Conservation (phyloP, 352 stramenopile genomes). For the Pythium sukuiense region DNA sequence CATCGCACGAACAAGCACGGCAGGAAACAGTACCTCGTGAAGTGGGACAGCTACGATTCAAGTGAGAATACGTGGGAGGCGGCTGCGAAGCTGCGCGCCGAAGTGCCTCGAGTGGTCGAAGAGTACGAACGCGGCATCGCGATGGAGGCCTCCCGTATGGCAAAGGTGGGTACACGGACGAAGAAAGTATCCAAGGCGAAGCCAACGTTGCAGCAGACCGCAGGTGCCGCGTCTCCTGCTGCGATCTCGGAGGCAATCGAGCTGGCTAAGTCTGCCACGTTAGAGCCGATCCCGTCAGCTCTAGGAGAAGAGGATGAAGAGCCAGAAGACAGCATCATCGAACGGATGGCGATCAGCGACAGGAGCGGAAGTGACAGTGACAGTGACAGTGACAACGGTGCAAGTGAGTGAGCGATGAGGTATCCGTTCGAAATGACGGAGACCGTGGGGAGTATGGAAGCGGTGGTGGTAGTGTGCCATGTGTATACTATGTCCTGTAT, state of each 20-base stretch:
- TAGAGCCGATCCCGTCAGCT: too few species aligned
- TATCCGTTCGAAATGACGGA: background rate
- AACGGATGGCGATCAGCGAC: conserved; percentile 15
- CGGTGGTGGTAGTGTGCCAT: too few species aligned
- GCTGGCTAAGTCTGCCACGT: too few species aligned
- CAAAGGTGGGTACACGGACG: background rate
- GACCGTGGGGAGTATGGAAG: background rate
- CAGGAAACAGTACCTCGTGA: conserved; percentile 60
- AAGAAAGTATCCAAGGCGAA: conserved; percentile 4
- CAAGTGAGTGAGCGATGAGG: background rate
- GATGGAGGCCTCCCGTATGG: conserved; percentile 6
- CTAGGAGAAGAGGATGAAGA: conserved; percentile 16
- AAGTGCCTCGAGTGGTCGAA: conserved; percentile 55
- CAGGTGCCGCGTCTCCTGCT: too few species aligned
- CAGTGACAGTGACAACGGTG: conserved; percentile 28
- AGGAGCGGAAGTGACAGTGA: too few species aligned
- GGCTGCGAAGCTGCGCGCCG: conserved; percentile 41
- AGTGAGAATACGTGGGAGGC: conserved; percentile 71
- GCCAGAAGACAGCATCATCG: conserved; percentile 17
- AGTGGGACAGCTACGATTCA: conserved; percentile 67
- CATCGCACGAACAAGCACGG: conserved; percentile 35
- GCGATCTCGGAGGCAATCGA: too few species aligned
- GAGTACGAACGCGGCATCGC: conserved; percentile 42
- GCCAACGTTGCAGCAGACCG: too few species aligned
- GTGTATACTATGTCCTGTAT: too few species aligned